Conservation (phyloP, 2,329 filamentous ascomycete species). For the Alternaria sp. region DNA sequence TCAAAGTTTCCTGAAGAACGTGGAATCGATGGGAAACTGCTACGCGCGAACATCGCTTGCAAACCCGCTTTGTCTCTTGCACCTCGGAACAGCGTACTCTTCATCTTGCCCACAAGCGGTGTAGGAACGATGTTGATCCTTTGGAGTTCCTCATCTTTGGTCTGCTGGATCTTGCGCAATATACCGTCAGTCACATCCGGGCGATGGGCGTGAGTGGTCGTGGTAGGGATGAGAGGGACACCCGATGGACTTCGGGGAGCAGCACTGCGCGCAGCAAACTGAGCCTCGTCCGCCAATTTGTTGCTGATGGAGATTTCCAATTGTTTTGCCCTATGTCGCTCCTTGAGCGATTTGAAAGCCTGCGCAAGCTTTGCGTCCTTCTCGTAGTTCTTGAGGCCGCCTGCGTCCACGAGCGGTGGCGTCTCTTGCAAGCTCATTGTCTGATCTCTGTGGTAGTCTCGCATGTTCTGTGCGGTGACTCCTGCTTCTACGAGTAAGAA, state of each 20-base stretch:
- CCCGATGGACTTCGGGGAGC: slow-evolving; percentile 16
- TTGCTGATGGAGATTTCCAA: slow-evolving; percentile 37
- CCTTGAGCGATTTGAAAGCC: slow-evolving; percentile 15
- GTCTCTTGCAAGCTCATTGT: slow-evolving; percentile 30
- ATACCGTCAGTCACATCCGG: slow-evolving; percentile 13
- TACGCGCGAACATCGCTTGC: neutral
- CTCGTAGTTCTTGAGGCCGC: slow-evolving; percentile 34
- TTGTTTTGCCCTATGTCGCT: slow-evolving; percentile 29
- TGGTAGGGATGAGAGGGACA: slow-evolving; percentile 35
- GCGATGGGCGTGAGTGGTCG: slow-evolving; percentile 13
- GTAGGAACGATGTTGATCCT: slow-evolving; percentile 25
- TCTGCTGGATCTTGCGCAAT: slow-evolving; percentile 11
- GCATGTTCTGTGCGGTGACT: slow-evolving; percentile 34
- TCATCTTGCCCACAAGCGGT: slow-evolving; percentile 27
- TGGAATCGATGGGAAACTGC: neutral
- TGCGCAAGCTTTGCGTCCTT: slow-evolving; percentile 32
- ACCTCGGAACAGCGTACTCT: slow-evolving; percentile 26
- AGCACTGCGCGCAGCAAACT: slow-evolving; percentile 18
- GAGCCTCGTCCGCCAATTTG: slow-evolving; percentile 33
- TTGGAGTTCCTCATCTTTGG: neutral
- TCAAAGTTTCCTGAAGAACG: neutral
- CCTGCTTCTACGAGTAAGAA: slow-evolving; percentile 40
- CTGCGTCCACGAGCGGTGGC: slow-evolving; percentile 15
- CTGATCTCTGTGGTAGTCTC: slow-evolving; percentile 36
- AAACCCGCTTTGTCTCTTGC: slow-evolving; percentile 10